phyloP scores from a whole-genome alignment of 2,329 filamentous ascomycete species.

The Beauveria brongniartii region DNA sequence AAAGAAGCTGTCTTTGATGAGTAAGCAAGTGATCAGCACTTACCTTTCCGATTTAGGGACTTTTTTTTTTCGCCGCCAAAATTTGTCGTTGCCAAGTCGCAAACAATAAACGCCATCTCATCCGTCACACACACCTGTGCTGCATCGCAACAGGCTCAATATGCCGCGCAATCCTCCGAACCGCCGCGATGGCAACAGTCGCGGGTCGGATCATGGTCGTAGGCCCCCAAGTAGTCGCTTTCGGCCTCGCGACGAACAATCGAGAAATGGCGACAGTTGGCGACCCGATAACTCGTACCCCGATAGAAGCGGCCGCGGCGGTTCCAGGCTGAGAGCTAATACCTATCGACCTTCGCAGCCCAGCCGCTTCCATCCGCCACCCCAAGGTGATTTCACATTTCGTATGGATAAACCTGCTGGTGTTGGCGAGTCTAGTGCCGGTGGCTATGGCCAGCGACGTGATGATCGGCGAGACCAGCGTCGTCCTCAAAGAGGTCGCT shows the following conservation, averaged over 20 bases:
- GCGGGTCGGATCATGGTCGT: background rate
- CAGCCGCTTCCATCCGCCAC: constrained; percentile 22
- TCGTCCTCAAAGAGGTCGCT: constrained; percentile 20
- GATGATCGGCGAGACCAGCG: constrained; percentile 18
- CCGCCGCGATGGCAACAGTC: constrained; percentile 4
- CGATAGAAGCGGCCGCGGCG: constrained; percentile 1
- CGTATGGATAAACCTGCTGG: constrained; percentile 44
- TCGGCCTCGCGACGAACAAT: background rate
- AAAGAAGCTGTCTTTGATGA: background rate
- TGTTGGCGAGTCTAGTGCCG: constrained; percentile 28
- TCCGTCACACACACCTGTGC: background rate
- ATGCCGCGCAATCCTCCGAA: constrained; percentile 9
- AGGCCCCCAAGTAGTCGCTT: constrained; percentile 1
- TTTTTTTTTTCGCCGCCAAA: constrained; percentile 4
- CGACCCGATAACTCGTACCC: constrained; percentile 7
- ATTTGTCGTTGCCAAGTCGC: background rate
- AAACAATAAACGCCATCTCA: background rate
- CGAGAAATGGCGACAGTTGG: constrained; percentile 10
- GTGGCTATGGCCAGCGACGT: constrained; percentile 13
- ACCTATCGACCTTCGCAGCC: constrained; percentile 15
- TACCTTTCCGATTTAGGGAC: background rate
- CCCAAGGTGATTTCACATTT: constrained; percentile 48
- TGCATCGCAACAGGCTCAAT: background rate
- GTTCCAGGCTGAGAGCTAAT: background rate
- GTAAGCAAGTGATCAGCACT: constrained; percentile 9